Evolutionary conservation across 2,329 filamentous ascomycete genomes (phyloP).

Genomic region (Botrytis medusae): DNA sequence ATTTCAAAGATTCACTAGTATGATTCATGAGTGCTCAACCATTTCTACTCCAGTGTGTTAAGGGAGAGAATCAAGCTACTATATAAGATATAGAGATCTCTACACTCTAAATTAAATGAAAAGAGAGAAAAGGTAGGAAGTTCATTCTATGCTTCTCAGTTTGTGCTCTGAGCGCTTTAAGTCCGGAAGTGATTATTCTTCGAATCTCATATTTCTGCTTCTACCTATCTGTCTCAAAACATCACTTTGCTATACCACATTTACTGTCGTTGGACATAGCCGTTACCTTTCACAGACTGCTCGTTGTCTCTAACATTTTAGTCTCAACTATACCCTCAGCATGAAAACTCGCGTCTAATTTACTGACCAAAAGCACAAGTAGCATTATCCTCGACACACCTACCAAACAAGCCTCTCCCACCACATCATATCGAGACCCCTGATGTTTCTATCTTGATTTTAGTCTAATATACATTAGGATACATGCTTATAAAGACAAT

Average conservation of each 20-base stretch:
- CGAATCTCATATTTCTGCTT: not conserved
- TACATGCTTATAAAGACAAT: not conserved
- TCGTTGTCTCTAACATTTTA: not conserved
- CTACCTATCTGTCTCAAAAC: no score
- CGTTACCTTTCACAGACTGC: fast-evolving
- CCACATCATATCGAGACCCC: not conserved
- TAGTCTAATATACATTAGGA: not conserved
- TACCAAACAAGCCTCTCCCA: not conserved
- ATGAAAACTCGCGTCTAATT: not conserved
- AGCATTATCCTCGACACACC: not conserved
- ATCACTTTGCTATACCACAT: not conserved
- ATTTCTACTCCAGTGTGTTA: fast-evolving
- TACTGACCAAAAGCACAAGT: not conserved
- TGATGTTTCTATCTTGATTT: not conserved
- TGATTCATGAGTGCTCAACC: not conserved
- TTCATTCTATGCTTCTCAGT: no score
- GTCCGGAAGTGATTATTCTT: no score
- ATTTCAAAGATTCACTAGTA: not conserved
- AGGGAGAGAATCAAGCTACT: not conserved
- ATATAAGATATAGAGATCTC: not conserved
- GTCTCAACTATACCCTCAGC: not conserved
- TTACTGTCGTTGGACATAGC: not conserved
- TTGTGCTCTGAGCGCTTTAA: no score
- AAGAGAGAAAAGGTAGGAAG: no score
- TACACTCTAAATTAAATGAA: no score